phyloP scores from a whole-genome alignment of 106 monocot species.

The Dendrobium officinale region DNA sequence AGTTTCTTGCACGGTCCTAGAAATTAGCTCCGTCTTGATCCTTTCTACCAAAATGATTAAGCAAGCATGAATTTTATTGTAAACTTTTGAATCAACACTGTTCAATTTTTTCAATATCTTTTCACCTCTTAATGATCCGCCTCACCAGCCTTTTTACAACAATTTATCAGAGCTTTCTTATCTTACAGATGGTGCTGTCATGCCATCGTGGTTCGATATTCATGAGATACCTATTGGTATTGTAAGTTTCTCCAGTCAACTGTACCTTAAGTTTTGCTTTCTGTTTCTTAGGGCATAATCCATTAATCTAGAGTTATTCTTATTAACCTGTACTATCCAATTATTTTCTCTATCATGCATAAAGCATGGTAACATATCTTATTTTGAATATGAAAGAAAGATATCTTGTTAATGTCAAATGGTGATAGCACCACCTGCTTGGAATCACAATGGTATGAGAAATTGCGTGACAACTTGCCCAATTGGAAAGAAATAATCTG shows the following conservation, averaged over 20 bases:
- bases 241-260: conserved; percentile 39
- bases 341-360: neutral
- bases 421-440: neutral
- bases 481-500: neutral
- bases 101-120: neutral
- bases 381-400: neutral
- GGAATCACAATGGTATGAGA: too few relatives aligned
- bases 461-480: too few relatives aligned
- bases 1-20: neutral
- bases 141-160: neutral
- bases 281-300: neutral
- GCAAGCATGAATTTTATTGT: neutral
- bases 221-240: conserved; percentile 66
- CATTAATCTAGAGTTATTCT: neutral
- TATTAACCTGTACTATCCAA: neutral
- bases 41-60: neutral
- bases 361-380: neutral
- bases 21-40: neutral
- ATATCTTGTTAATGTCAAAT: neutral
- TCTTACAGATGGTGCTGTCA: conserved; percentile 70
- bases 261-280: neutral
- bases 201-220: conserved; percentile 96
- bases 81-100: neutral
- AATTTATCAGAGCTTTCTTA: neutral
- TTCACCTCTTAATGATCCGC: neutral